phyloP scores from a whole-genome alignment of 2,329 filamentous ascomycete genomes.

The Fusarium secorum region DNA sequence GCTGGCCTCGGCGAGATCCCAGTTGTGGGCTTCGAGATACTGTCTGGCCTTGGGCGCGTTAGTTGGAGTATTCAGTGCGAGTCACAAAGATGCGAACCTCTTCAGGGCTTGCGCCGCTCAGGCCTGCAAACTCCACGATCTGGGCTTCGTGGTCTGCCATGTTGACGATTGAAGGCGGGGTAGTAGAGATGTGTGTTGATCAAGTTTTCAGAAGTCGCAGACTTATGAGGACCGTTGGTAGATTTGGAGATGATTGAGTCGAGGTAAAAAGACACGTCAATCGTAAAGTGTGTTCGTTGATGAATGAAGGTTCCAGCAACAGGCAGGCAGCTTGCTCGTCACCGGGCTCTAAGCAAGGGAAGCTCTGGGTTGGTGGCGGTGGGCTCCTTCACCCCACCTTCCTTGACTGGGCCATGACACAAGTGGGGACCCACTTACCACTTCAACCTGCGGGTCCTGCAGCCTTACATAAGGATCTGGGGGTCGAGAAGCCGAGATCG shows the following conservation, averaged over 20 bases:
- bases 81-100: conserved; percentile 28
- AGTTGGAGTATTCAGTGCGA: background rate
- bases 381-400: conserved; percentile 31
- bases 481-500: conserved; percentile 31
- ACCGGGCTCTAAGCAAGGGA: conserved; percentile 35
- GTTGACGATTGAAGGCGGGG: conserved; percentile 36
- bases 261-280: background rate
- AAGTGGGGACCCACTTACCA: conserved; percentile 41
- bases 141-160: conserved; percentile 45
- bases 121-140: conserved; percentile 42
- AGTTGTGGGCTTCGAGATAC: conserved; percentile 70
- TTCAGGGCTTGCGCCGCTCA: conserved; percentile 41
- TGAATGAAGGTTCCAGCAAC: conserved; percentile 5
- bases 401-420: conserved; percentile 4
- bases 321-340: conserved; percentile 42
- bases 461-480: conserved; percentile 40
- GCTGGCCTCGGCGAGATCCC: conserved; percentile 71
- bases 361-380: conserved; percentile 38
- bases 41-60: conserved; percentile 64
- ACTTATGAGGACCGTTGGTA: background rate
- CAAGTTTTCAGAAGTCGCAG: background rate
- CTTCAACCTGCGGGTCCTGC: conserved; percentile 1
- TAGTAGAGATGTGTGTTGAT: conserved; percentile 5
- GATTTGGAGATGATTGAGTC: background rate
- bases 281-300: background rate